A percentile compares a stretch with the other conserved stretches of the same genome.
Evolutionary conservation across 164 flowering plant species (phyloP).

Genomic region (Liquidambar formosana): DNA sequence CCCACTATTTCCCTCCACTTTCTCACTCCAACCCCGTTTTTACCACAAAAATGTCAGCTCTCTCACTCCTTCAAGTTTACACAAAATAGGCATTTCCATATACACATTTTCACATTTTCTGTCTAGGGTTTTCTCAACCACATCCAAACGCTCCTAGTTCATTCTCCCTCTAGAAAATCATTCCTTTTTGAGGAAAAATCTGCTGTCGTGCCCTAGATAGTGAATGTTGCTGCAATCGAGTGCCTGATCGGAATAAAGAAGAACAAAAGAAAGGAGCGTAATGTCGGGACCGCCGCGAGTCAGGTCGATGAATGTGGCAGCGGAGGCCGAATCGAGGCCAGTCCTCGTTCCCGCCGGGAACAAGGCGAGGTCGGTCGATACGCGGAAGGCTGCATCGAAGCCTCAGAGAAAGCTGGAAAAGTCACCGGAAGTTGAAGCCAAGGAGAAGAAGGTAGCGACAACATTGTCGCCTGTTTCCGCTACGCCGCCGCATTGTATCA

Average conservation of each 20-base stretch:
- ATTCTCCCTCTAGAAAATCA: too few relatives aligned
- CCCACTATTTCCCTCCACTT: neutral
- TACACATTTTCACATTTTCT: too few relatives aligned
- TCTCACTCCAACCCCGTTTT: neutral
- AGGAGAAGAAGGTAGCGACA: slow-evolving; percentile 18
- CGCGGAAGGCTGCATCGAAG: slow-evolving; percentile 26
- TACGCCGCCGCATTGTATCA: slow-evolving; percentile 10
- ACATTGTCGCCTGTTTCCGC: neutral
- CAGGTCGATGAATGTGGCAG: slow-evolving; percentile 28
- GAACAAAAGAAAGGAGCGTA: neutral
- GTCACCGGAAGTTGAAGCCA: slow-evolving; percentile 11
- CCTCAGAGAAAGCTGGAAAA: slow-evolving; percentile 20
- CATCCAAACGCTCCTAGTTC: neutral
- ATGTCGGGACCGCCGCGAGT: slow-evolving; percentile 47
- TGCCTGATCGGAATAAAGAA: neutral
- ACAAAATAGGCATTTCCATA: neutral
- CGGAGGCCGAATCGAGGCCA: slow-evolving; percentile 33
- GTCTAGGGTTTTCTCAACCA: neutral
- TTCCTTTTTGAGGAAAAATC: neutral
- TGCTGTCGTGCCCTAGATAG: neutral
- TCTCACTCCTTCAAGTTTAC: neutral
- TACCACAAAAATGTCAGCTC: neutral
- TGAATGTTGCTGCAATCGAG: neutral
- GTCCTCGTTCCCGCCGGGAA: slow-evolving; percentile 46
- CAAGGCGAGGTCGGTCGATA: slow-evolving; percentile 28